Base-by-base conservation (phyloP, 352 stramenopile genomes). In the Pythium angustatum region DNA sequence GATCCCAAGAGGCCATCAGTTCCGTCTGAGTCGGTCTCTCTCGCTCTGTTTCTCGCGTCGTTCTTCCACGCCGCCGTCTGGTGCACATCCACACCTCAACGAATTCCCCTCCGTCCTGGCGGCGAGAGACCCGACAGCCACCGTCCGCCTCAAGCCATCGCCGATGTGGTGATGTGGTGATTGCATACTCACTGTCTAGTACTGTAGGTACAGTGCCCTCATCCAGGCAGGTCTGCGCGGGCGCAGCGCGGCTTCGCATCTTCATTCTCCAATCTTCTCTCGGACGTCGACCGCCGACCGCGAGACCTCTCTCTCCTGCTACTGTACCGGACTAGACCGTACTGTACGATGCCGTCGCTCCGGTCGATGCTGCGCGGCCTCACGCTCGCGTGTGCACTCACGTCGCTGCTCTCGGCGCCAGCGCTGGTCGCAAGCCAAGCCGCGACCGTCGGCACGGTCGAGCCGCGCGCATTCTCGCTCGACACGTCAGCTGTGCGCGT, bases 361-460 rank as follows among this genome's bases (percentile, higher is more conserved):
- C 19, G 10, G 22, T 43, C 40, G 1, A 2, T 54, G 21, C 17
- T 53, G 34, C 41, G 27, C 30, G 55, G 33, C 11, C 21, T 59
- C 5, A 43, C 40, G 21, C 5, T 62, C 43, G 38, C 54, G 21
- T 62, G 54, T 21, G 55, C 55, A 17, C 41, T 62, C 27, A 21
- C 27, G 10, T 27, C 34, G 15, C 40, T 60, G 53, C 38, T 60
- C 5, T 24, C 36, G 7, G 53, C 53, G 24, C 38, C 41, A 27
- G 15, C 43, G 28, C 28, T 53, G 17, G 59, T 53, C 26, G 31
- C 34, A 1, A 40, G 27, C 36, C 48, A 52, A 19, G 33, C 48
- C 48, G 50, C 51, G 30, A 60, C 60, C 17, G 51, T 68, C 53
- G 61, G 52, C 45, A 49, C 52, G 17, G 26, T 26, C 19, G 61